Conservation (phyloP, 164 flowering plant genomes). For the Umbilicus rupestris region DNA sequence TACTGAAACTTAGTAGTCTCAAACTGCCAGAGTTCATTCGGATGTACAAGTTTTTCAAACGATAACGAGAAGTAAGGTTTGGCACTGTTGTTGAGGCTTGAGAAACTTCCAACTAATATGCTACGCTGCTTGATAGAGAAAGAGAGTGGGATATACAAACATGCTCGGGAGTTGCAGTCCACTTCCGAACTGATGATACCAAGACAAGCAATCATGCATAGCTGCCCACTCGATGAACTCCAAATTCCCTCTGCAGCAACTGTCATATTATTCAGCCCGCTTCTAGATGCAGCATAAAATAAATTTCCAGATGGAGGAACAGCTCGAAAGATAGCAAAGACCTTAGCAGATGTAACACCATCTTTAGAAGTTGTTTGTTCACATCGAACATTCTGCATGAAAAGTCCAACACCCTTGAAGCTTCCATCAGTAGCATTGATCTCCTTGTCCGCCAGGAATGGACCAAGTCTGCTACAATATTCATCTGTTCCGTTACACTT, state of each 20-base stretch:
- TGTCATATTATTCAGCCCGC: constrained; percentile 56
- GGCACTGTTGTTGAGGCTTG: constrained; percentile 27
- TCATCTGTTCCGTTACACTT: constrained; percentile 51
- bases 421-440: constrained; percentile 53
- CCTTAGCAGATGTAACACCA: constrained; percentile 29
- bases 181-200: constrained; percentile 26
- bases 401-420: constrained; percentile 43
- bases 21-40: constrained; percentile 45
- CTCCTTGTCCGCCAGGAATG: constrained; percentile 35
- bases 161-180: constrained; percentile 52
- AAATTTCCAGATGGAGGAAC: constrained; percentile 34
- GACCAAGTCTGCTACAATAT: constrained; percentile 62
- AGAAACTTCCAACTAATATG: constrained; percentile 50
- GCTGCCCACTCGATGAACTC: constrained; percentile 74
- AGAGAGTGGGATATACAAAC: constrained; percentile 52
- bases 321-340: constrained; percentile 60
- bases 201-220: constrained; percentile 87
- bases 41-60: constrained; percentile 43
- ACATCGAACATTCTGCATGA: constrained; percentile 56
- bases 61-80: constrained; percentile 46
- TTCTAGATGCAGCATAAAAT: constrained; percentile 33
- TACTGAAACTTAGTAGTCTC: constrained; percentile 31
- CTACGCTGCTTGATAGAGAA: constrained; percentile 69
- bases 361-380: constrained; percentile 18
- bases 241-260: constrained; percentile 76